Conservation (phyloP, 1,284 basidiomycete genomes). For the Rhodotorula sp. region DNA sequence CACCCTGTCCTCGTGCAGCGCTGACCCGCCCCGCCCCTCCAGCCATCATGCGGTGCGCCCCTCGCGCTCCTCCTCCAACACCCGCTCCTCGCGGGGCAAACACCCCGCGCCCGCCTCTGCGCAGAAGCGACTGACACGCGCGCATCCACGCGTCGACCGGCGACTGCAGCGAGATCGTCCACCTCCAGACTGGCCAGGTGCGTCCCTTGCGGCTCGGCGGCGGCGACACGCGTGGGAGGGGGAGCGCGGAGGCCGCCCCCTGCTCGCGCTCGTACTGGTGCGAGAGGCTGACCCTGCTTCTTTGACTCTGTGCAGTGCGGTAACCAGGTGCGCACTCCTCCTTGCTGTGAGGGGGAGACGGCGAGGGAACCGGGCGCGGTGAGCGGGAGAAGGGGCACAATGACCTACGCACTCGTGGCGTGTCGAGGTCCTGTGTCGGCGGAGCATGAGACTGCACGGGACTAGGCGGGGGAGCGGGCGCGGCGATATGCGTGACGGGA, state of each 20-base stretch:
- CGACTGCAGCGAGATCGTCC: slow-evolving; percentile 72
- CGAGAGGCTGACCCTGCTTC: not conserved
- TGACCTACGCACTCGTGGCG: no score
- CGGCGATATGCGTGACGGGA: no score
- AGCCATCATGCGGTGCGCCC: slow-evolving; percentile 11
- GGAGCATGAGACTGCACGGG: no score
- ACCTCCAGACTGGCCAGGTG: slow-evolving; percentile 93
- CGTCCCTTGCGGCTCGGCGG: slow-evolving; percentile 49
- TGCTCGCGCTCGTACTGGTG: no score
- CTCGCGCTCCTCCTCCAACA: not conserved
- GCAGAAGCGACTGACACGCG: not conserved
- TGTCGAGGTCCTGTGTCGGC: no score
- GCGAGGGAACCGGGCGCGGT: not conserved
- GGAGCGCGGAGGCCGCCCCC: not conserved
- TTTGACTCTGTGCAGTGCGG: slow-evolving; percentile 1
- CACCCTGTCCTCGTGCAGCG: not conserved
- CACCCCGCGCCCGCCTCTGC: not conserved
- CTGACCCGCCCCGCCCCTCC: not conserved
- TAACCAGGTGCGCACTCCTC: slow-evolving; percentile 9
- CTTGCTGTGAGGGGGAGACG: not conserved
- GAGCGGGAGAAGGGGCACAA: no score
- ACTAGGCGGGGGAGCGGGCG: no score
- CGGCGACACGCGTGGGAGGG: not conserved
- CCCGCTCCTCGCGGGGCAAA: not conserved
- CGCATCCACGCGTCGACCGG: not conserved